A percentile compares a stretch with the other conserved stretches of the same genome.
Evolutionary conservation across 371 early-diverging fungal species (phyloP).

Genomic region (Apophysomyces trapeziformis): DNA sequence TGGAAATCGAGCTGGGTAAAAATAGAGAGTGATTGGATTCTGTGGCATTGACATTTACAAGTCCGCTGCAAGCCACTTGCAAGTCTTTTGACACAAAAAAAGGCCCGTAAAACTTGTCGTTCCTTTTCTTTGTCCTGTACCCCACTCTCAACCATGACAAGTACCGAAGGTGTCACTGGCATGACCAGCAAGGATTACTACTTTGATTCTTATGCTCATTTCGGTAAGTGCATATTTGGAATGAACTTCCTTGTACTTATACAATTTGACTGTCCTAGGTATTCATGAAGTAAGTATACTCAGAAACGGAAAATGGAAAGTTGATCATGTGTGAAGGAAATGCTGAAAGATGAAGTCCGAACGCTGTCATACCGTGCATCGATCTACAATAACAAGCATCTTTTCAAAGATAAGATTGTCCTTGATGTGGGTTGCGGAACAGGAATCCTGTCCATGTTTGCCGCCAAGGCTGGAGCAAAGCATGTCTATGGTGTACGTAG

Average conservation of each 20-base stretch:
- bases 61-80: background rate
- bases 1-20: no score
- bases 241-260: background rate
- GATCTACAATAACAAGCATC: conserved; percentile 91
- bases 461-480: conserved; percentile 90
- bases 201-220: conserved; percentile 97
- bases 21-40: no score
- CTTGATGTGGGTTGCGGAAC: conserved; percentile 98
- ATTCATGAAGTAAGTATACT: conserved; percentile 53
- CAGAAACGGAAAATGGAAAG: background rate
- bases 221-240: conserved; percentile 63
- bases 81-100: background rate
- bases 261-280: conserved; percentile 32
- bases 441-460: conserved; percentile 95
- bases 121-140: conserved; percentile 8
- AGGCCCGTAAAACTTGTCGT: background rate
- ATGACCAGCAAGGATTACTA: conserved; percentile 91
- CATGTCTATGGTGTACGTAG: conserved; percentile 85
- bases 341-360: conserved; percentile 95
- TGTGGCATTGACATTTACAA: no score
- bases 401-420: conserved; percentile 96
- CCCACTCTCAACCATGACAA: conserved; percentile 15
- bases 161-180: conserved; percentile 19
- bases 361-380: conserved; percentile 94
- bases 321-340: conserved; percentile 62